These are phyloP conservation scores for Aeschynomene evenia DNA, from an alignment of 306 rosid genomes.

Conservation along the genomic window DNA sequence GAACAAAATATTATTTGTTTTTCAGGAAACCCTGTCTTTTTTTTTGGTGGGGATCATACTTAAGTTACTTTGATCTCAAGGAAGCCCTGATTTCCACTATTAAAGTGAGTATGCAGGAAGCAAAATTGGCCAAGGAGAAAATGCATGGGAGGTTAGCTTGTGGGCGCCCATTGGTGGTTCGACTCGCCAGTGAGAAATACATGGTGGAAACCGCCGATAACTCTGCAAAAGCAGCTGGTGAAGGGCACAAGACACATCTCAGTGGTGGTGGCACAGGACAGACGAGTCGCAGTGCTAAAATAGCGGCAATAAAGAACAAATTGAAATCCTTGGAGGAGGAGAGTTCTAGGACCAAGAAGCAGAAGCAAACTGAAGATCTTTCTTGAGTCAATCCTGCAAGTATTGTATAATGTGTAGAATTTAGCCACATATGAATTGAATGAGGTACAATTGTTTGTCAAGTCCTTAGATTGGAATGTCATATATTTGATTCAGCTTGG, in stretches of 20 bases:
- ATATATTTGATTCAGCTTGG: neutral
- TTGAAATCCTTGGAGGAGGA: conserved; percentile 81
- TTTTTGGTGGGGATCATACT: too few relatives aligned
- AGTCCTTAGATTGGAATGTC: conserved; percentile 9
- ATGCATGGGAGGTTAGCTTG: conserved; percentile 91
- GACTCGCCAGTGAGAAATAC: conserved; percentile 64
- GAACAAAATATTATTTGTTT: too few relatives aligned
- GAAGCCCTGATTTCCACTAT: conserved; percentile 67
- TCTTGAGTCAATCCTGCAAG: conserved; percentile 31
- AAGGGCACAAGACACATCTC: conserved; percentile 49
- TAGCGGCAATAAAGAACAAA: conserved; percentile 94
- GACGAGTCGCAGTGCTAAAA: conserved; percentile 68
- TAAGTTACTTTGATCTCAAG: conserved; percentile 11
- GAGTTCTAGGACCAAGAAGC: conserved; percentile 63
- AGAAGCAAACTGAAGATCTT: conserved; percentile 50
- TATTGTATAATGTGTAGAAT: conserved; percentile 11
- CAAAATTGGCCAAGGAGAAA: conserved; percentile 91
- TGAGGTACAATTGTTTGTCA: conserved; percentile 8
- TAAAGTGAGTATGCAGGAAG: conserved; percentile 99
- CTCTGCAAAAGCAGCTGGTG: conserved; percentile 40
- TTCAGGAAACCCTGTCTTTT: too few relatives aligned
- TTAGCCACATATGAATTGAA: conserved; percentile 1
- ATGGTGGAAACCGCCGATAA: conserved; percentile 42
- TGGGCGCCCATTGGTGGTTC: conserved; percentile 87
- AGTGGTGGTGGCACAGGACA: conserved; percentile 49